Percentiles rank a stretch among this genome's conserved stretches.
Evolutionary conservation across 1,284 basidiomycete species (phyloP).

Genomic region (Cutaneotrichosporon mucoides): DNA sequence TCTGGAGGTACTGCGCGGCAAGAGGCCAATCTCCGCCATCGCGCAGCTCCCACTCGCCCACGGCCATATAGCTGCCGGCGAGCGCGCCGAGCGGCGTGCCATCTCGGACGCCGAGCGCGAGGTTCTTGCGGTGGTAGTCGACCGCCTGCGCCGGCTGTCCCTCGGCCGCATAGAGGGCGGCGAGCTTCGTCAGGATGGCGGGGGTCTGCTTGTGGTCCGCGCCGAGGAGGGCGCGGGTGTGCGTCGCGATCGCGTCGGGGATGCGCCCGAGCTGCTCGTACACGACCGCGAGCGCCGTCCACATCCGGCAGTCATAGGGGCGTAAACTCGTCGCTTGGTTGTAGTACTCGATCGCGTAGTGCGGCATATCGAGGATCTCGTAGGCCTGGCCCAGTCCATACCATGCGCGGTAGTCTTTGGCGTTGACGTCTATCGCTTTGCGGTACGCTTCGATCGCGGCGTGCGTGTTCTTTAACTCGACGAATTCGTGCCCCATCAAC

Average conservation of each 20-base stretch:
- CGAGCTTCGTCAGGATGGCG: conserved; percentile 67
- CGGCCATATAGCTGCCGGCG: conserved; percentile 71
- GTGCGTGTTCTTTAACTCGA: conserved; percentile 98
- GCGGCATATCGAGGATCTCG: conserved; percentile 91
- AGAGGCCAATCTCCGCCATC: conserved; percentile 49
- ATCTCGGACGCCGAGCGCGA: conserved; percentile 67
- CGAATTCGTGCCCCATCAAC: conserved; percentile 98
- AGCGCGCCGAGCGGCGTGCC: conserved; percentile 63
- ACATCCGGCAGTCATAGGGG: conserved; percentile 93
- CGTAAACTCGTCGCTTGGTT: conserved; percentile 89
- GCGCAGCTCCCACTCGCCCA: conserved; percentile 69
- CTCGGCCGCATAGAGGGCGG: conserved; percentile 58
- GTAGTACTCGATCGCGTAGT: conserved; percentile 94
- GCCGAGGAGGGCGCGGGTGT: conserved; percentile 79
- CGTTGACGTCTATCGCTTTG: conserved; percentile 89
- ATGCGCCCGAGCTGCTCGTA: conserved; percentile 81
- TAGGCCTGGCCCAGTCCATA: conserved; percentile 98
- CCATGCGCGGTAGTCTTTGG: conserved; percentile 97
- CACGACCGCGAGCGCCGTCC: conserved; percentile 90
- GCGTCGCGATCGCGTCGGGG: conserved; percentile 80
- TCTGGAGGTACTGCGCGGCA: conserved; percentile 58
- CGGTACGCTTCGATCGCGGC: conserved; percentile 97
- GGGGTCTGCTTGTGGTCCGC: conserved; percentile 74
- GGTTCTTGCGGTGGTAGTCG: conserved; percentile 51
- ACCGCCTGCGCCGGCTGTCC: conserved; percentile 21